Conservation (phyloP, 805 yeast species). For the Kluyveromyces siamensis region DNA sequence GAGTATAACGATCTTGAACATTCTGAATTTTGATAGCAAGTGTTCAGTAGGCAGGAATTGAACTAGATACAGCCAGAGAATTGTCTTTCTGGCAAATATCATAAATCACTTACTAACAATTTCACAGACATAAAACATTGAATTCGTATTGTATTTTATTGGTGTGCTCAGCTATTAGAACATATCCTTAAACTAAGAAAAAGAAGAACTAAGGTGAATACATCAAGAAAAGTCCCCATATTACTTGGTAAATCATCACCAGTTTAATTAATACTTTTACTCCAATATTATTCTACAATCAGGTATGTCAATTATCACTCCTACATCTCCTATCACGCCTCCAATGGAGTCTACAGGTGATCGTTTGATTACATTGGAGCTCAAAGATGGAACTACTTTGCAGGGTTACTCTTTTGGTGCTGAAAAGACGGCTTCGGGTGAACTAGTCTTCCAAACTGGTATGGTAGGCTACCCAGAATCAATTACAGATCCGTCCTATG, state of each 20-base stretch:
- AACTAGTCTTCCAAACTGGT: constrained; percentile 97
- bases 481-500: constrained; percentile 95
- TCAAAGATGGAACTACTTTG: constrained; percentile 74
- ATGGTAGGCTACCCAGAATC: constrained; percentile 99
- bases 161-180: not conserved
- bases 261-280: not conserved
- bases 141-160: not conserved
- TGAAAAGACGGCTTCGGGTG: constrained; percentile 82
- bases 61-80: not conserved
- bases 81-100: not conserved
- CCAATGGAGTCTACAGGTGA: constrained; percentile 80
- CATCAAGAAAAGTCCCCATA: not conserved
- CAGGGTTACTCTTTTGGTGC: constrained; percentile 99
- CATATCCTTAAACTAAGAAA: not conserved
- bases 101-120: not conserved
- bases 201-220: not conserved
- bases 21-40: not conserved
- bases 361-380: constrained; percentile 77
- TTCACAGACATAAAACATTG: not conserved
- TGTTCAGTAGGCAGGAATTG: not conserved
- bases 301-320: constrained; percentile 33
- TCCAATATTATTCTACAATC: not conserved
- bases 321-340: constrained; percentile 81
- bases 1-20: not conserved
- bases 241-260: not conserved